These are phyloP conservation scores for Cladorrhinum sp. DNA, from an alignment of 2,329 filamentous ascomycete species.

Conservation along the genomic window DNA sequence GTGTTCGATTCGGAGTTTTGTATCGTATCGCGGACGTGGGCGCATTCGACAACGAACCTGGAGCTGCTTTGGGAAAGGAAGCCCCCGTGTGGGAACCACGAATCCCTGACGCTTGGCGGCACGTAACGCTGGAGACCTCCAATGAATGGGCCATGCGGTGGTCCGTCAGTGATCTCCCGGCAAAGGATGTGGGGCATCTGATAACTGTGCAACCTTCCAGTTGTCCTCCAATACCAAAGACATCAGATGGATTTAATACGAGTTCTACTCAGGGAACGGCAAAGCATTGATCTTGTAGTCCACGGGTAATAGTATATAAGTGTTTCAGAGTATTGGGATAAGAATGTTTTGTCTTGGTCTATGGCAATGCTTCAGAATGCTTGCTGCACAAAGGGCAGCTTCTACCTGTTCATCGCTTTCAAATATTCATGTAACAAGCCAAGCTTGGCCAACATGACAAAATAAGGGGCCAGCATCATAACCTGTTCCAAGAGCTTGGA, in stretches of 20 bases:
- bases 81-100: neutral
- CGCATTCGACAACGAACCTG: slow-evolving; percentile 1
- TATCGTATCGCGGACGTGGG: slow-evolving; percentile 1
- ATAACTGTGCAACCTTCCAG: neutral
- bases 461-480: neutral
- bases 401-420: neutral
- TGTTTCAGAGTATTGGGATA: neutral
- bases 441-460: neutral
- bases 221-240: neutral
- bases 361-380: neutral
- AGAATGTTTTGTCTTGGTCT: neutral
- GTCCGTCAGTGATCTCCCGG: slow-evolving; percentile 1
- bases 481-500: neutral
- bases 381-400: neutral
- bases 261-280: too few species aligned
- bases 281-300: too few species aligned
- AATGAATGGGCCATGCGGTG: neutral
- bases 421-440: neutral
- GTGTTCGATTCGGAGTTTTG: neutral
- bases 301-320: too few species aligned
- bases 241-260: too few species aligned
- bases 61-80: neutral
- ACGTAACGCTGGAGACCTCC: neutral
- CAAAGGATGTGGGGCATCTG: neutral
- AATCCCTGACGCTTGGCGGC: slow-evolving; percentile 8